phyloP scores from a whole-genome alignment of 176 grass and related monocot genomes.

The Elaeis guineensis region DNA sequence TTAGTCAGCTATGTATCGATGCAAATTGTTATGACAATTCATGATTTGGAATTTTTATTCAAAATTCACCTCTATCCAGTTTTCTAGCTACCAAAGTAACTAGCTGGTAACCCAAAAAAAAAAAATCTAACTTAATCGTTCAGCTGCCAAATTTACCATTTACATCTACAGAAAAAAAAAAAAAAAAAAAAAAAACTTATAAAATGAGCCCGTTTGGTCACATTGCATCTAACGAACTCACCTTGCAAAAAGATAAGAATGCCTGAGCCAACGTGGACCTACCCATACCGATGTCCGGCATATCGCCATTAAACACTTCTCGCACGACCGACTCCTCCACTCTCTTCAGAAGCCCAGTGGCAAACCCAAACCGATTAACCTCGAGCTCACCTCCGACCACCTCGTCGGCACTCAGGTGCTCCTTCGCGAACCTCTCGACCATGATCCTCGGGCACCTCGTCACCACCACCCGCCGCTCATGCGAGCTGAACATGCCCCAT shows the following conservation, averaged over 20 bases:
- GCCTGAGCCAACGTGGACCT: conserved; percentile 12
- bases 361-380: conserved; percentile 27
- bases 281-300: conserved; percentile 40
- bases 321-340: neutral
- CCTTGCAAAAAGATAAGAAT: conserved; percentile 59
- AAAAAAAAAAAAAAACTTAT: no score
- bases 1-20: no score
- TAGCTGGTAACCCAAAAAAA: no score
- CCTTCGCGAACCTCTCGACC: conserved; percentile 66
- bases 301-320: conserved; percentile 26
- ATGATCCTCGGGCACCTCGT: conserved; percentile 58
- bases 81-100: no score
- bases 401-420: conserved; percentile 72
- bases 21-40: no score
- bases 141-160: no score
- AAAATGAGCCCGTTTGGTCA: no score
- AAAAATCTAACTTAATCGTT: no score
- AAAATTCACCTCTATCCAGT: no score
- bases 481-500: conserved; percentile 40
- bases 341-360: conserved; percentile 26
- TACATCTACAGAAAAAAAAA: no score
- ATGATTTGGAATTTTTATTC: no score
- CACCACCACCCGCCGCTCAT: conserved; percentile 38
- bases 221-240: neutral
- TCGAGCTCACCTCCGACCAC: conserved; percentile 59